Evolutionary conservation across 2,329 filamentous ascomycete species (phyloP).

Genomic region (Paraphoma sp.): DNA sequence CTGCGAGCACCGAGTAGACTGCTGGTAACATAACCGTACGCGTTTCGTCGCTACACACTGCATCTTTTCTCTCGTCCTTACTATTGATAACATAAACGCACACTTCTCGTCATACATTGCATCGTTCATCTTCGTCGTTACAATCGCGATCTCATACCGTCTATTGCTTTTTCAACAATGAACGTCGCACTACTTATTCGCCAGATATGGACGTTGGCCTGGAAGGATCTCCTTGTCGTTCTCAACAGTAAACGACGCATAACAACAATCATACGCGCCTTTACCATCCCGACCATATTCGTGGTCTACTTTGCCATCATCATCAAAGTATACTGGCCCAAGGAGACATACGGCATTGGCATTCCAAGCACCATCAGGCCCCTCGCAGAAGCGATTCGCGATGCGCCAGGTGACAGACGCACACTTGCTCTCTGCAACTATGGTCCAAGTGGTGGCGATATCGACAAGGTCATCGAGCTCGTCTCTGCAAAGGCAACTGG

Average conservation of each 20-base stretch:
- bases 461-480: conserved; percentile 70
- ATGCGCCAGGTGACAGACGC: conserved; percentile 63
- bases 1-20: background rate
- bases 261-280: conserved; percentile 59
- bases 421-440: conserved; percentile 79
- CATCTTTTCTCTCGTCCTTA: background rate
- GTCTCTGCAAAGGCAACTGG: conserved; percentile 62
- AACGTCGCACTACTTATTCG: conserved; percentile 40
- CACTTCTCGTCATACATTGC: background rate
- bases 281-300: conserved; percentile 60
- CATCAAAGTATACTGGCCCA: conserved; percentile 75
- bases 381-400: conserved; percentile 66
- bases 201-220: conserved; percentile 59
- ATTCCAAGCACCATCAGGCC: conserved; percentile 64
- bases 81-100: background rate
- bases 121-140: background rate
- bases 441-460: conserved; percentile 69
- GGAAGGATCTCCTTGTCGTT: conserved; percentile 61
- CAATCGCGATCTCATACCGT: too few relatives aligned
- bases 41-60: background rate
- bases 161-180: conserved; percentile 7
- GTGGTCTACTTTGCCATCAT: conserved; percentile 48
- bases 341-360: conserved; percentile 73
- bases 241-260: conserved; percentile 56
- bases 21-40: background rate